Evolutionary conservation across 225 moss, liverwort and hornwort species (phyloP), one percentile per base, ranked within the genome.

Genomic region (Pleurozium schreberi): DNA sequence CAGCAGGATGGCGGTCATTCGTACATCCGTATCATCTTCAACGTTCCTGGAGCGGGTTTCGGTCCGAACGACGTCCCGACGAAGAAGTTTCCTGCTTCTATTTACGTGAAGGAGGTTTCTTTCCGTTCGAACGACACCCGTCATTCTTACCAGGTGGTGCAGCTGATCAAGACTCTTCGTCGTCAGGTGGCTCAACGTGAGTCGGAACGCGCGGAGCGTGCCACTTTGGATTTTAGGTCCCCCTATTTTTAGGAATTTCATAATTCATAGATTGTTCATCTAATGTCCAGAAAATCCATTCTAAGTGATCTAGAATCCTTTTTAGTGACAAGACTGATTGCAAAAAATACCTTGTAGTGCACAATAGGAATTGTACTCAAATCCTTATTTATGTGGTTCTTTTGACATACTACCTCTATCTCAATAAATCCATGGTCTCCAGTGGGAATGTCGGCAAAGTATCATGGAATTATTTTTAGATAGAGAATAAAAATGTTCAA

Each of bases 1-100:
- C 99, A 99, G 47, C 99, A 99, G 92, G 99, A 99, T 61, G 99
- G 99, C 40, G 99, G 99, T 79, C 99, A 99, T 90, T 99, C 96
- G 80, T 99, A 99, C 89, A 99, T 99, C 90, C 95, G 99, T 16
- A 95, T 99, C 90, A 97, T 99, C 28, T 97, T 98, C 90, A 96
- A 98, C 88, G 98, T 98, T 16, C 98, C 98, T 1, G 98, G 97
- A 53, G 97, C 97, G 27, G 98, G 98, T 71, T 98, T 96, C 89
- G 95, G 96, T 89, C 90, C 95, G 69, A 99, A 93, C 88, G 98
- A 99, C 86, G 88, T 96, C 26, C 96, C 98, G 66, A 94, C 94
- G 65, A 94, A 93, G 86, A 99, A 96, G 86, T 99, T 96, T 68
- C 83, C 96, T 0, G 92, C 96, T 73, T 95, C 96, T 71, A 97